Conservation (phyloP, 1,284 basidiomycete genomes). For the Phylloboletellus chloephorus region DNA sequence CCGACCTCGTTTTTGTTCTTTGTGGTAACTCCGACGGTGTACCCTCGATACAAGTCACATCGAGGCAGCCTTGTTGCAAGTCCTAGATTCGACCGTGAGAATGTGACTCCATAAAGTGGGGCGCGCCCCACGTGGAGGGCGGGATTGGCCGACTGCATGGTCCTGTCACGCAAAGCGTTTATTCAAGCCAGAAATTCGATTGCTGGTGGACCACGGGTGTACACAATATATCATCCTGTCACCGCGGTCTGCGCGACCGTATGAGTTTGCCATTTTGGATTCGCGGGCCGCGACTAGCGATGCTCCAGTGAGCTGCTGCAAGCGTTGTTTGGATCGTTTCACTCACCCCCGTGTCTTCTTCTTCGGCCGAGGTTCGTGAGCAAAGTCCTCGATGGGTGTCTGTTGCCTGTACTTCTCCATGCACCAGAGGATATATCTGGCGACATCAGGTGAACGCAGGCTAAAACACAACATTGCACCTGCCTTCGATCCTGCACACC, state of each 20-base stretch:
- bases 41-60: conserved; percentile 33
- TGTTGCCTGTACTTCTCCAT: conserved; percentile 72
- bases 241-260: conserved; percentile 50
- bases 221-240: conserved; percentile 13
- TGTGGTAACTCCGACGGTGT: conserved; percentile 35
- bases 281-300: conserved; percentile 50
- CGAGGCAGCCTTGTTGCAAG: conserved; percentile 33
- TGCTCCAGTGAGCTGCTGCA: conserved; percentile 2
- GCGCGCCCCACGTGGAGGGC: conserved; percentile 13
- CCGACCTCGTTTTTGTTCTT: conserved; percentile 39
- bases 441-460: conserved; percentile 6
- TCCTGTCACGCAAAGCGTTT: no score
- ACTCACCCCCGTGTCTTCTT: conserved; percentile 75
- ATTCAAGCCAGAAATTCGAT: conserved; percentile 17
- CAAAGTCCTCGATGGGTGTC: conserved; percentile 51
- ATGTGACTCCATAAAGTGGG: conserved; percentile 28
- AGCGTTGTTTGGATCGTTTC: background rate
- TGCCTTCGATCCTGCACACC: conserved; percentile 62
- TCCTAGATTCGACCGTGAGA: conserved; percentile 17
- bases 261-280: conserved; percentile 73
- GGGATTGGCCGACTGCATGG: background rate
- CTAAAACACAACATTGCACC: conserved; percentile 4
- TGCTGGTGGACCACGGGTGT: conserved; percentile 5
- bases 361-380: conserved; percentile 57
- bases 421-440: conserved; percentile 76